Conservation (phyloP, 2,329 filamentous ascomycete genomes). For the Huntiella bhutanensis region DNA sequence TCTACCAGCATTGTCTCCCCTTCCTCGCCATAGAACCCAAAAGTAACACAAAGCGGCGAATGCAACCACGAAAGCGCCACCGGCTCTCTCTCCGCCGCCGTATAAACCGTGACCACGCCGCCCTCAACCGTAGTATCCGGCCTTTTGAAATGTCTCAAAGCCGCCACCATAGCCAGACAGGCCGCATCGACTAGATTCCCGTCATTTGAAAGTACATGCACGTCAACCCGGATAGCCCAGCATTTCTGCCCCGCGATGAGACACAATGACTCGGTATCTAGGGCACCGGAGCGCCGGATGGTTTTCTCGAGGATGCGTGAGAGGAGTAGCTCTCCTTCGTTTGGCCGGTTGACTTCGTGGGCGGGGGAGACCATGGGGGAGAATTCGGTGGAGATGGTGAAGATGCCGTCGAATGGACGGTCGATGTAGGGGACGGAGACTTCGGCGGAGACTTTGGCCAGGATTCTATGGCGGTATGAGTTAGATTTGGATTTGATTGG, state of each 20-base stretch:
- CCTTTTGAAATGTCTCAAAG: conserved; percentile 75
- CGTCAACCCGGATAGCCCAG: conserved; percentile 78
- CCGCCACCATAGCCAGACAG: conserved; percentile 73
- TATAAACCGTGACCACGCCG: conserved; percentile 69
- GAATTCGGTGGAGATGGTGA: conserved; percentile 80
- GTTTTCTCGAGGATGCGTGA: conserved; percentile 86
- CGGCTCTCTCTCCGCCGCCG: conserved; percentile 67
- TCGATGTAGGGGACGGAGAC: conserved; percentile 72
- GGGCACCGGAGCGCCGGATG: conserved; percentile 71
- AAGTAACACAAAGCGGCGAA: conserved; percentile 78
- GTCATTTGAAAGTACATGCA: conserved; percentile 81
- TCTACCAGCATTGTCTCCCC: conserved; percentile 52
- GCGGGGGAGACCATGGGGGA: conserved; percentile 81
- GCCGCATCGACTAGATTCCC: conserved; percentile 75
- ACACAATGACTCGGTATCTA: conserved; percentile 91
- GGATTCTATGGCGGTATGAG: conserved; percentile 38
- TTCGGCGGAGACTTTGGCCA: conserved; percentile 73
- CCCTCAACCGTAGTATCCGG: conserved; percentile 78
- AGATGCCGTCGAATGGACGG: conserved; percentile 86
- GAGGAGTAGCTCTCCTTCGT: conserved; percentile 67
- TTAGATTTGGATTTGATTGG: conserved; percentile 6
- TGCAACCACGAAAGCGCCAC: conserved; percentile 82
- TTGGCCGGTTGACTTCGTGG: conserved; percentile 71
- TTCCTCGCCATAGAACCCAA: conserved; percentile 55
- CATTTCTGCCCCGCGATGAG: conserved; percentile 79